These are phyloP conservation scores for Trametes cingulata DNA, from an alignment of 768 basidiomycete species.

Conservation along the genomic window DNA sequence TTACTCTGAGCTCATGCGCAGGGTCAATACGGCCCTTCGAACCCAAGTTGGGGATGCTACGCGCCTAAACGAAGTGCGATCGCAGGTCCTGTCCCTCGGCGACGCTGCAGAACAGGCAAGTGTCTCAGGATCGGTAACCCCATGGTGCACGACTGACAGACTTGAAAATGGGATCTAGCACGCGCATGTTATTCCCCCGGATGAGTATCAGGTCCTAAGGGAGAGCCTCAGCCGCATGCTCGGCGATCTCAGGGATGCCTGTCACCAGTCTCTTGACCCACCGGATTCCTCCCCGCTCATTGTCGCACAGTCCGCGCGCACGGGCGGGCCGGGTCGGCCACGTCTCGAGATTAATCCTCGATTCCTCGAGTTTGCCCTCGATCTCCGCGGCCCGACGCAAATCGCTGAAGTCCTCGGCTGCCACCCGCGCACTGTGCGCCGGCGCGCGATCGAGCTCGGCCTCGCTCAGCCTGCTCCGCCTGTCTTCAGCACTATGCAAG, in stretches of 20 bases:
- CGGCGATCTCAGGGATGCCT: no score
- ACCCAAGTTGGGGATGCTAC: conserved; percentile 7
- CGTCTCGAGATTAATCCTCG: not conserved
- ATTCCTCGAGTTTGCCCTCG: conserved; percentile 1
- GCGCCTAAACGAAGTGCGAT: not conserved
- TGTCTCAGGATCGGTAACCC: not conserved
- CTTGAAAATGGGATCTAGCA: no score
- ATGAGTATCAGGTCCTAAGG: not conserved
- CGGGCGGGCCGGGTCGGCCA: not conserved
- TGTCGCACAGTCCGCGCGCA: no score
- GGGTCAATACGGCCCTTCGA: conserved; percentile 4
- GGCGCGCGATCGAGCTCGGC: conserved; percentile 30
- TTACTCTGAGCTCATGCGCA: not conserved
- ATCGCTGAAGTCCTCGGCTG: conserved; percentile 26
- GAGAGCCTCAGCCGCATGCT: no score
- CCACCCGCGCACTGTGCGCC: conserved; percentile 25
- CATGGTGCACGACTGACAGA: no score
- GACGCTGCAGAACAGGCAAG: conserved; percentile 1
- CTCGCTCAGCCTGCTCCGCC: conserved; percentile 27
- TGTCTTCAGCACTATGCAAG: conserved; percentile 16
- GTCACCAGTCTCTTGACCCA: no score
- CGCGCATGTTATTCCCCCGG: conserved; percentile 5
- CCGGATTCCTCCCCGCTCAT: no score
- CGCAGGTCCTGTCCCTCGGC: conserved; percentile 1
- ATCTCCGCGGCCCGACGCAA: conserved; percentile 5